Base-by-base conservation (phyloP, 164 flowering plant genomes). In the Nelumbo lutea region DNA sequence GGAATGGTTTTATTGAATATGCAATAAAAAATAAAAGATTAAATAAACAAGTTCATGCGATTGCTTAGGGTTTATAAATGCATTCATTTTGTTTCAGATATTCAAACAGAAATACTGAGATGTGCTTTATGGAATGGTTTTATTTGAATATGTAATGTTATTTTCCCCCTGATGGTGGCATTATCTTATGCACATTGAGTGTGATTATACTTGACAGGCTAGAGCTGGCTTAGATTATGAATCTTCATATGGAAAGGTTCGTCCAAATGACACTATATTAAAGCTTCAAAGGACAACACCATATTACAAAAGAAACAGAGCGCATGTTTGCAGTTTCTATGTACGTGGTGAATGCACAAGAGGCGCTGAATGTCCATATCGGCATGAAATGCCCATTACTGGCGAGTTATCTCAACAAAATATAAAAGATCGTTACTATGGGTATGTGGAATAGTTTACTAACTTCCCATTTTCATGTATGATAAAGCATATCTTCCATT, bases 391-490 rank as follows among this genome's bases (percentile, higher is more conserved):
- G 98, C 98, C 98, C 8, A 80, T 71, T 42, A 87, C 90, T 61
- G 98, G 98, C 43, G 98, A 94, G 73, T 80, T 94, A 72, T 90
- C 98, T 2, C 97, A 94, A 71, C 98, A 94, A 52, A 92, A 92
- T 68, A 90, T 95, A 3, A 91, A 91, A 77, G 98, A 94, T 76
- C 97, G 97, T 75, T 94, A 91, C 74, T 94, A 94, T 52, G 98
- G 98, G 97, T 94, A 87, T 67, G 91, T 81, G 10, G 43, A 14
- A 43, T 42, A 39, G 45, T 60, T 60, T 9, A 27, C 47, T 53
- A 42, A 44, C 39, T 66, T 52, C 42, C 13, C 27, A 27, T 27
- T 27, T 27, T 27, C 27, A 27, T 27, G 27, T 27, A 27, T 27
- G 27, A 27, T 27, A 27, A 27, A 27, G 27, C 27, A 27, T 27